These are phyloP conservation scores for Penicillium glabrum DNA, from an alignment of 2,329 filamentous ascomycete genomes.

Conservation along the genomic window DNA sequence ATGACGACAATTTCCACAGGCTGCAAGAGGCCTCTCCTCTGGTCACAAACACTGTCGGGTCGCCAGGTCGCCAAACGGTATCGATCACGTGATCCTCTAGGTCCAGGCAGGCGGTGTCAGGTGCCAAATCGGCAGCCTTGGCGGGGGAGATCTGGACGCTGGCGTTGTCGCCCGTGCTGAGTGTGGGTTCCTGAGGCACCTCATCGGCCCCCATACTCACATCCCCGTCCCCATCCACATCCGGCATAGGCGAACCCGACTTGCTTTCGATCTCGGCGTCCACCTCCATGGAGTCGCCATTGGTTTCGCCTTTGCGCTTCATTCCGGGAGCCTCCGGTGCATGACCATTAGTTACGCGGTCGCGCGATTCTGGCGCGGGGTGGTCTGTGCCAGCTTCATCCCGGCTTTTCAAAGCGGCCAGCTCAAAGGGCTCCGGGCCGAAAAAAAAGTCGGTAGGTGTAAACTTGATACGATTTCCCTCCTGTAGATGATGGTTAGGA, in stretches of 20 bases:
- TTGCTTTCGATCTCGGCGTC: conserved; percentile 35
- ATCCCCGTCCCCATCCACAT: conserved; percentile 47
- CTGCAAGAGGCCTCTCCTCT: conserved; percentile 47
- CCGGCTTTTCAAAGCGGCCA: conserved; percentile 28
- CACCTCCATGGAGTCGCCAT: conserved; percentile 41
- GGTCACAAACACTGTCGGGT: conserved; percentile 43
- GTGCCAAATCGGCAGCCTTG: conserved; percentile 48
- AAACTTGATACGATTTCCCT: conserved; percentile 36
- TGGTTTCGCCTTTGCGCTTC: conserved; percentile 36
- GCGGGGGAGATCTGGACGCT: conserved; percentile 50
- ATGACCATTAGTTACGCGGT: conserved; percentile 41
- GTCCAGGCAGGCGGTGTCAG: conserved; percentile 45
- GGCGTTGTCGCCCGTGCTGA: conserved; percentile 46
- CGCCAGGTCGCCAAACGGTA: conserved; percentile 45
- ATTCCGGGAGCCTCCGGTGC: conserved; percentile 32
- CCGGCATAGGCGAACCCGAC: conserved; percentile 12
- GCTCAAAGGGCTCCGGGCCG: conserved; percentile 43
- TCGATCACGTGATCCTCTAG: conserved; percentile 42
- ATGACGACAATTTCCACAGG: conserved; percentile 43
- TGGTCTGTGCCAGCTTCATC: conserved; percentile 33
- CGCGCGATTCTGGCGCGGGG: conserved; percentile 35
- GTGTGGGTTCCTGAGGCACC: conserved; percentile 33
- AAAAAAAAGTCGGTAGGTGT: conserved; percentile 48
- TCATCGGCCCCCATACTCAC: conserved; percentile 40
- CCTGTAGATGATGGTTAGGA: conserved; percentile 31